phyloP scores from a whole-genome alignment of 305 asterid genomes.

The Solanum chacoense region DNA sequence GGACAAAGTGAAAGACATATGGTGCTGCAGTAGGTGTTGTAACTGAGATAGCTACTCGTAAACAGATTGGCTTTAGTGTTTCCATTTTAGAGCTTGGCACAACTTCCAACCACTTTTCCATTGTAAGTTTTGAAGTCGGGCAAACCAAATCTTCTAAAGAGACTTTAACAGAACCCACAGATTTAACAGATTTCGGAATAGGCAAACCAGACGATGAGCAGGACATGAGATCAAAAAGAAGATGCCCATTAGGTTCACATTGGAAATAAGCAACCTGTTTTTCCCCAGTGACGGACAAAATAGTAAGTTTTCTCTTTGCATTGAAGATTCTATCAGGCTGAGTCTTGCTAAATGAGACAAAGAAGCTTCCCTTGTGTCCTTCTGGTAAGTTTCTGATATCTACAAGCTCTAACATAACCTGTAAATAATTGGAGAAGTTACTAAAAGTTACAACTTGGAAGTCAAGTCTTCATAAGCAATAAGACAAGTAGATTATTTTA shows the following conservation, averaged over 20 bases:
- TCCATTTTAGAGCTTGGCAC: conserved; percentile 43
- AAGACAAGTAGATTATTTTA: neutral
- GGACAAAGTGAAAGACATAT: conserved; percentile 41
- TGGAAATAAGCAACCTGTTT: conserved; percentile 84
- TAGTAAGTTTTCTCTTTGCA: conserved; percentile 55
- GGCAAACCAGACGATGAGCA: conserved; percentile 26
- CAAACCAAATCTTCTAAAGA: conserved; percentile 47
- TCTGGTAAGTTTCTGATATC: conserved; percentile 56
- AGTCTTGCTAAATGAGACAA: conserved; percentile 54
- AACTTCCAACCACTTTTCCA: conserved; percentile 88
- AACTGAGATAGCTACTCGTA: conserved; percentile 74
- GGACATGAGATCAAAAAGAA: conserved; percentile 55
- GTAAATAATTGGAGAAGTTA: conserved; percentile 11
- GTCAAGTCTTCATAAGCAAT: neutral
- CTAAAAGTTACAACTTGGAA: neutral
- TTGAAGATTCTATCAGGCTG: conserved; percentile 75
- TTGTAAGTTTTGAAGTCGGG: conserved; percentile 36
- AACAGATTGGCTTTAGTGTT: conserved; percentile 37
- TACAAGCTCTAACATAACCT: conserved; percentile 89
- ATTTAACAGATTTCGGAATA: conserved; percentile 31
- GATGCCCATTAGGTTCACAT: conserved; percentile 66
- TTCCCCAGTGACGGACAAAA: conserved; percentile 61
- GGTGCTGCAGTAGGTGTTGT: conserved; percentile 64
- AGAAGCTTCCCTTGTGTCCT: conserved; percentile 46
- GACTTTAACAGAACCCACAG: conserved; percentile 46